Evolutionary conservation across 208 protist genomes (phyloP), one percentile per base, ranked within the genome.

Genomic region (Wallacemonas sp.): DNA sequence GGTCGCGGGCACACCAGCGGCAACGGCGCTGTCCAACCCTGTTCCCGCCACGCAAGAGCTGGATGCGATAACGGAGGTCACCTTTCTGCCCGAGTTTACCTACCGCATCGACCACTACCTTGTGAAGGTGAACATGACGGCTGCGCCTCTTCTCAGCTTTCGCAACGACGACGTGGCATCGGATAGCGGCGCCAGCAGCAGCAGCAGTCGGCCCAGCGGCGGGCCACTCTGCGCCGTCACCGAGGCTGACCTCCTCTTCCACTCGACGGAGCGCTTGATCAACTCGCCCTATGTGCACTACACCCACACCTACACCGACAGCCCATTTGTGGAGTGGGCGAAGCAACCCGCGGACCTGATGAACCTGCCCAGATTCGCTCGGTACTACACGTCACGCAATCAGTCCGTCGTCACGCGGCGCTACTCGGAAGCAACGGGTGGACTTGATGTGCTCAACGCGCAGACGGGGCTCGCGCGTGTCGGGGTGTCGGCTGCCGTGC

Each of bases 31-130:
- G 5, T 4, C 26, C 11, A 55, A 55, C 47, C 47, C 47, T 17
- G 47, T 55, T 3, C 65, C 82, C 26, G 36, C 73, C n/a, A 43
- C 75, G 1, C 21, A 44, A 24, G 38, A 39, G 33, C 72, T 61
- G 9, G 88, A 95, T 54, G 72, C 74, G 1, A 74, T 93, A 46
- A 30, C 74, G 19, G 65, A 74, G 36, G 70, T 90, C 4, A 68
- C 60, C 19, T 90, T 95, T 63, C 64, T 95, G 3, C 89, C 89
- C 0, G 85, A 90, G 74, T 90, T 95, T 43, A 32, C 70, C n/a
- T 95, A 92, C 74, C 33, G 64, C 30, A 72, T 92, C 58, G 55
- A 72, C 26, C 56, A 83, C 60, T 64, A 73, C 23, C 57, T 78
- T 5, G 14, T 85, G 12, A 79, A 67, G 61, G n/a, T 92, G 9